phyloP scores from a whole-genome alignment of 768 basidiomycete genomes.

The Mycena sanguinolenta region DNA sequence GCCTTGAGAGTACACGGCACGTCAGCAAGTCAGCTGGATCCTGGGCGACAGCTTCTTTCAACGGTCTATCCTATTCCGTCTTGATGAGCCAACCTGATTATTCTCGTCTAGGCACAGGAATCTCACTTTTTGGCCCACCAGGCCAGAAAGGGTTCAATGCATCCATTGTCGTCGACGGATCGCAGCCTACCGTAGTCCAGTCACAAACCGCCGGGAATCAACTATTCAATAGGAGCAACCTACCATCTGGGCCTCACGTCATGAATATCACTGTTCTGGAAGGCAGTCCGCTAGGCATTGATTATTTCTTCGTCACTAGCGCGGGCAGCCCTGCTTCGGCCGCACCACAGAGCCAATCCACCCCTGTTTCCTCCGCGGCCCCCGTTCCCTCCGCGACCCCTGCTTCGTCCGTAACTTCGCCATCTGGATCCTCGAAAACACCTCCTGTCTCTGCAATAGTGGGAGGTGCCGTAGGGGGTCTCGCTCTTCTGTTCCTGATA shows the following conservation, averaged over 20 bases:
- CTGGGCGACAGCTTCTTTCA: too few species aligned
- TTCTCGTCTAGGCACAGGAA: neutral
- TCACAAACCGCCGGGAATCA: too few species aligned
- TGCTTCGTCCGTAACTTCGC: too few species aligned
- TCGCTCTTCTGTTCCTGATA: neutral
- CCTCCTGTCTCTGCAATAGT: constrained; percentile 1
- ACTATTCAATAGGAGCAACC: neutral
- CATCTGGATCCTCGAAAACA: neutral
- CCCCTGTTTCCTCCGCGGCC: too few species aligned
- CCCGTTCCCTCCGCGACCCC: too few species aligned
- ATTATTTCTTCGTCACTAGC: constrained; percentile 3
- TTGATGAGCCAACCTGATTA: neutral
- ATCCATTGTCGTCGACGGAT: constrained; percentile 11
- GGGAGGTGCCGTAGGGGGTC: too few species aligned
- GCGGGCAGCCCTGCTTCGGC: neutral
- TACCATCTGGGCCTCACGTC: neutral
- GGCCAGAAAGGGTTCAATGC: too few species aligned
- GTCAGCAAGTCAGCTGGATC: too few species aligned
- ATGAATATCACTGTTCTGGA: neutral
- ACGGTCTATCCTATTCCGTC: neutral
- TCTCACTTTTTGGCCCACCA: neutral
- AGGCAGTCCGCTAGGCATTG: neutral
- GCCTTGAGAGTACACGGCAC: too few species aligned
- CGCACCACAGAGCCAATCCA: neutral
- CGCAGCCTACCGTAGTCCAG: neutral